phyloP scores from a whole-genome alignment of 2,329 filamentous ascomycete genomes.

The Daldinia eschscholtzii region DNA sequence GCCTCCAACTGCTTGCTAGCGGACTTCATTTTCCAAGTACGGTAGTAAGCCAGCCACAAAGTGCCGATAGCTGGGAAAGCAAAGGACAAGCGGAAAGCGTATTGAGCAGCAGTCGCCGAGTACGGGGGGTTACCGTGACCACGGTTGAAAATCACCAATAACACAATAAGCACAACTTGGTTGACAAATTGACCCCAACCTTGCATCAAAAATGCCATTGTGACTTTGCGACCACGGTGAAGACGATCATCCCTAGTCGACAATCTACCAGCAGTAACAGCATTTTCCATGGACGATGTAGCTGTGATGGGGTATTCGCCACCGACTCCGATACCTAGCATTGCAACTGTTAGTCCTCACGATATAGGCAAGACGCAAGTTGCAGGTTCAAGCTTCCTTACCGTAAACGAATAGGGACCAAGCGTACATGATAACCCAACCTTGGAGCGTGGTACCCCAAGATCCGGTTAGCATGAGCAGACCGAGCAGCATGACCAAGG shows the following conservation, averaged over 20 bases:
- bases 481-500: slow-evolving; percentile 92
- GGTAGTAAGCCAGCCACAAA: slow-evolving; percentile 95
- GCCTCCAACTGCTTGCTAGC: slow-evolving; percentile 84
- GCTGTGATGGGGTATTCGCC: slow-evolving; percentile 98
- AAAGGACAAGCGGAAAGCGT: slow-evolving; percentile 92
- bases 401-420: slow-evolving; percentile 95
- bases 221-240: slow-evolving; percentile 95
- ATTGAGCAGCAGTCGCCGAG: slow-evolving; percentile 81
- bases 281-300: slow-evolving; percentile 93
- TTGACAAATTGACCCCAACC: slow-evolving; percentile 98
- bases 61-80: slow-evolving; percentile 91
- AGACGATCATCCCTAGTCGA: slow-evolving; percentile 94
- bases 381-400: slow-evolving; percentile 28
- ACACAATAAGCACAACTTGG: slow-evolving; percentile 87
- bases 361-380: slow-evolving; percentile 56
- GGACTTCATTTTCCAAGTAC: slow-evolving; percentile 92
- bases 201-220: slow-evolving; percentile 97
- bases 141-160: slow-evolving; percentile 90
- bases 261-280: slow-evolving; percentile 84
- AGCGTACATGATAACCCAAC: slow-evolving; percentile 97
- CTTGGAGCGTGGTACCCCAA: slow-evolving; percentile 88
- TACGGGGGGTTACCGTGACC: slow-evolving; percentile 83
- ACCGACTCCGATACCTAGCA: slow-evolving; percentile 70
- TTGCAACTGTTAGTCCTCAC: slow-evolving; percentile 15
- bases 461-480: slow-evolving; percentile 90